Percentiles rank a stretch among this genome's conserved stretches.
phyloP scores from a whole-genome alignment of 441 rosid genomes.

The Aquilaria agallochum region DNA sequence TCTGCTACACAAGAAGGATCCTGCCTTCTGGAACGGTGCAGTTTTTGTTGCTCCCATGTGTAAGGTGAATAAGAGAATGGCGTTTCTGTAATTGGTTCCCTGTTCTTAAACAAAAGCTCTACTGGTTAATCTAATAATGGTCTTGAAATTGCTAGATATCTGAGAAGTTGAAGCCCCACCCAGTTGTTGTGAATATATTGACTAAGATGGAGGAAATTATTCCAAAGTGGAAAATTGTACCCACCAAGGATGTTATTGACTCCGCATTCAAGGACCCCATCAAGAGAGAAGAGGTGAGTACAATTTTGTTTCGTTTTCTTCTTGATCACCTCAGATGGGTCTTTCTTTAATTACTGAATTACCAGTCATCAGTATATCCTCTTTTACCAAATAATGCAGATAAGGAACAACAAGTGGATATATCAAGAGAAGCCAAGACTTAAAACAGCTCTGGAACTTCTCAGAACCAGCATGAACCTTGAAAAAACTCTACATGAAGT shows the following conservation, averaged over 20 bases:
- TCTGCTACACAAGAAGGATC: slow-evolving; percentile 78
- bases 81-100: too few relatives aligned
- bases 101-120: neutral
- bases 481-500: slow-evolving; percentile 73
- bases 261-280: slow-evolving; percentile 78
- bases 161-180: slow-evolving; percentile 95
- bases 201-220: slow-evolving; percentile 79
- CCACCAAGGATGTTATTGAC: slow-evolving; percentile 83
- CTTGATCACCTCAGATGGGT: neutral
- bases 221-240: slow-evolving; percentile 98
- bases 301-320: neutral
- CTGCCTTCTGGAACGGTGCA: slow-evolving; percentile 80
- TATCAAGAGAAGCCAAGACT: slow-evolving; percentile 96
- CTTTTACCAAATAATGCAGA: slow-evolving; percentile 30
- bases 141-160: slow-evolving; percentile 49
- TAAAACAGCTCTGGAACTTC: slow-evolving; percentile 94
- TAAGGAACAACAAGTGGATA: slow-evolving; percentile 84
- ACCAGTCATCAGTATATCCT: neutral
- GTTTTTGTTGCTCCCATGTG: slow-evolving; percentile 99
- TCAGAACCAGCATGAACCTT: slow-evolving; percentile 82
- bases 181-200: slow-evolving; percentile 65
- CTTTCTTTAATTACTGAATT: neutral
- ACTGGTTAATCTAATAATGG: neutral
- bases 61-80: slow-evolving; percentile 49
- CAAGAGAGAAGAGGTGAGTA: slow-evolving; percentile 68